A percentile compares a stretch with the other conserved stretches of the same genome.
Conservation (phyloP, 352 stramenopile genomes). For the Pythium sp. region DNA sequence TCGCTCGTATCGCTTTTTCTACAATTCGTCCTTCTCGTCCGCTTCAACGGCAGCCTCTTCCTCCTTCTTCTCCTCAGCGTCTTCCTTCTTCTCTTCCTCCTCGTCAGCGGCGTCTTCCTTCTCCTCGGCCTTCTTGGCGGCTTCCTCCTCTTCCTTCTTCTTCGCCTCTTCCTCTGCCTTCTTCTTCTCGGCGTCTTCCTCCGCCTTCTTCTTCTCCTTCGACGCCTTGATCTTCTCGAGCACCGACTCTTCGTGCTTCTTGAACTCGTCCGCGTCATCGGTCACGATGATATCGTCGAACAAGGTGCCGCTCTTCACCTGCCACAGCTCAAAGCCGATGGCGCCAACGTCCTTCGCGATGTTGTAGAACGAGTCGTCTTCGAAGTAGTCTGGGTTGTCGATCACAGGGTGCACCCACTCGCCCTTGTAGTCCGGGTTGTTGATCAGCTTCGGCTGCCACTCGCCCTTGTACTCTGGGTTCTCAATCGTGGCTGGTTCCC, state of each 20-base stretch:
- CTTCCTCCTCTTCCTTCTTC: slow-evolving; percentile 72
- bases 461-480: slow-evolving; percentile 99
- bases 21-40: slow-evolving; percentile 55
- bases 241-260: slow-evolving; percentile 94
- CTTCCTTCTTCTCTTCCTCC: slow-evolving; percentile 12
- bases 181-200: slow-evolving; percentile 71
- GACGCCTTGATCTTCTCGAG: slow-evolving; percentile 87
- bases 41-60: slow-evolving; percentile 7
- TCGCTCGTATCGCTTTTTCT: slow-evolving; percentile 19
- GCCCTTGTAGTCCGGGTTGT: slow-evolving; percentile 99
- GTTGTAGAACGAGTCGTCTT: slow-evolving; percentile 94
- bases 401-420: slow-evolving; percentile 96
- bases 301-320: slow-evolving; percentile 97
- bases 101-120: slow-evolving; percentile 32
- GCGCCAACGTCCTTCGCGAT: slow-evolving; percentile 95
- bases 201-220: slow-evolving; percentile 72
- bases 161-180: slow-evolving; percentile 69
- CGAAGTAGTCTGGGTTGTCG: slow-evolving; percentile 96
- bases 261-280: slow-evolving; percentile 95
- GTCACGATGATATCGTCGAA: slow-evolving; percentile 99
- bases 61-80: background rate
- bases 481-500: slow-evolving; percentile 93
- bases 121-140: slow-evolving; percentile 55
- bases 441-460: slow-evolving; percentile 98
- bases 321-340: slow-evolving; percentile 99